Evolutionary conservation across 1,139 yeast genomes (phyloP).

Genomic region (Zygosaccharomyces pseudobailii): DNA sequence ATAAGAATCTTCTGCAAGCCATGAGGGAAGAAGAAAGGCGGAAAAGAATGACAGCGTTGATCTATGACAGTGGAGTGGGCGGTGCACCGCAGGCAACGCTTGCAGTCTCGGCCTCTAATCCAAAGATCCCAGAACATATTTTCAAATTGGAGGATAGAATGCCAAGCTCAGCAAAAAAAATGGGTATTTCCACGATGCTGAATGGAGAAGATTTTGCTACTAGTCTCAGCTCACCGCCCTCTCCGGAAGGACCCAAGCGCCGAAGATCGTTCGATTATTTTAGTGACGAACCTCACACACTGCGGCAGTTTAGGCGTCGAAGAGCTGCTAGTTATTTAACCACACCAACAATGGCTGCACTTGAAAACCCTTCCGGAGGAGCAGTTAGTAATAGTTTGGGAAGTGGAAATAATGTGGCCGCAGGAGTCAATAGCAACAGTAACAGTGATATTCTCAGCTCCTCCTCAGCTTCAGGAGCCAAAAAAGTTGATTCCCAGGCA

Average conservation of each 20-base stretch:
- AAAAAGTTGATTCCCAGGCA: conserved; percentile 14
- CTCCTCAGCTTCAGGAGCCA: not conserved
- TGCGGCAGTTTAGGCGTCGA: conserved; percentile 8
- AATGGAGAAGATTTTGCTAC: conserved; percentile 16
- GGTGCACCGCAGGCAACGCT: not conserved
- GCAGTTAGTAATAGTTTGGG: conserved; percentile 1
- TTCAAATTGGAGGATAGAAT: conserved; percentile 6
- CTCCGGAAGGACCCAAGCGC: conserved; percentile 5
- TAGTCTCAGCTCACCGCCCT: conserved; percentile 2
- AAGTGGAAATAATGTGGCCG: not conserved
- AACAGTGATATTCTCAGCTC: not conserved
- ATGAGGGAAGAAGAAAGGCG: conserved; percentile 33
- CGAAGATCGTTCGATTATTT: conserved; percentile 5
- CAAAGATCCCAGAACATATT: not conserved
- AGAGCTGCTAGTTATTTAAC: conserved; percentile 6
- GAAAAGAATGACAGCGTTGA: conserved; percentile 27
- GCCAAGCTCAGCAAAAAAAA: conserved; percentile 13
- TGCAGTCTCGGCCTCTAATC: conserved; percentile 1
- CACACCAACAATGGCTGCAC: conserved; percentile 4
- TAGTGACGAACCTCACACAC: conserved; percentile 8
- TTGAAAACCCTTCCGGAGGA: conserved; percentile 5
- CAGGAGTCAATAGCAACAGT: not conserved
- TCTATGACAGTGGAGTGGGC: conserved; percentile 11
- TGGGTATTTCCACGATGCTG: conserved; percentile 27
- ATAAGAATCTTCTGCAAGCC: conserved; percentile 29